Evolutionary conservation across 768 basidiomycete genomes (phyloP).

Genomic region (Phanerochaete sordida): DNA sequence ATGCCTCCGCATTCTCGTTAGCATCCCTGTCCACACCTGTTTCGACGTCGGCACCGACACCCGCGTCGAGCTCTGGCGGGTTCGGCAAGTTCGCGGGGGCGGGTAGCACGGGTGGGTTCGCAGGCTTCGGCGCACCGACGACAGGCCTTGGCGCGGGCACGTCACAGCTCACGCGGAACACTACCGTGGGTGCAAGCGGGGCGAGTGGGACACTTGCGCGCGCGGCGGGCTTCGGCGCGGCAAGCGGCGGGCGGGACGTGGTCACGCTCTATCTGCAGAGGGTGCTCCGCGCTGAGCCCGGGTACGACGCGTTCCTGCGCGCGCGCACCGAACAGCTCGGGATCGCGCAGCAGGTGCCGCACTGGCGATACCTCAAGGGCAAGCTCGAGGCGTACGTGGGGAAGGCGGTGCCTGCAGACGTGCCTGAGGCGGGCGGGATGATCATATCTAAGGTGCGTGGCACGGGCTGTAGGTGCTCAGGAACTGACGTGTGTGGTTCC

Average conservation of each 20-base stretch:
- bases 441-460: slow-evolving; percentile 45
- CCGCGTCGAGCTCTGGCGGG: neutral
- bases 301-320: slow-evolving; percentile 45
- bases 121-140: neutral
- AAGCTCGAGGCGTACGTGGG: slow-evolving; percentile 46
- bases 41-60: neutral
- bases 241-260: slow-evolving; percentile 26
- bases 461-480: neutral
- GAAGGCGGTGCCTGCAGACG: slow-evolving; percentile 38
- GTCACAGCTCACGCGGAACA: no score
- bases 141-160: neutral
- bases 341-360: slow-evolving; percentile 29
- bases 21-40: no score
- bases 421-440: slow-evolving; percentile 29
- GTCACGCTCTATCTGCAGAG: slow-evolving; percentile 42
- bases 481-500: neutral
- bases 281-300: slow-evolving; percentile 40
- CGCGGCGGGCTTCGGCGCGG: neutral
- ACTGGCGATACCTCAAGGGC: slow-evolving; percentile 51
- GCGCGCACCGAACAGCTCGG: slow-evolving; percentile 24
- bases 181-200: no score
- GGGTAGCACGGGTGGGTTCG: neutral
- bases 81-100: neutral
- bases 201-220: neutral
- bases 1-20: no score